Percentiles rank a stretch among this genome's conserved stretches.
These are phyloP conservation scores for Polygonum aviculare DNA, from an alignment of 148 eudicot genomes.

Conservation along the genomic window DNA sequence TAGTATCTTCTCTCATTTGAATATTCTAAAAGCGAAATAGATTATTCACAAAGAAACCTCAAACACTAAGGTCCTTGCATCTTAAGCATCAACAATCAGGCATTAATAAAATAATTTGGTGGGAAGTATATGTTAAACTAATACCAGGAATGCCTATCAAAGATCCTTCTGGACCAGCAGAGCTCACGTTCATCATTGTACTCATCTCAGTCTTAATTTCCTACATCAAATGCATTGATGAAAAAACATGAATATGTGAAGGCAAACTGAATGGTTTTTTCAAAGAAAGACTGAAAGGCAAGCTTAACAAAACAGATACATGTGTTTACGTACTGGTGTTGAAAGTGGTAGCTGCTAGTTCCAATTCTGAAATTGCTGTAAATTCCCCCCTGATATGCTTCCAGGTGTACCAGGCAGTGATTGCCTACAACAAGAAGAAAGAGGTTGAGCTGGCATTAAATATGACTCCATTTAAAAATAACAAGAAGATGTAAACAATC, in stretches of 20 bases:
- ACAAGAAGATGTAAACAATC: too few relatives aligned
- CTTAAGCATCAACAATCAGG: neutral
- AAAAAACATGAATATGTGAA: neutral
- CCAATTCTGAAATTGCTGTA: constrained; percentile 18
- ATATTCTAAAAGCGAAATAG: neutral
- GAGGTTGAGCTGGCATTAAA: neutral
- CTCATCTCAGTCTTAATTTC: constrained; percentile 58
- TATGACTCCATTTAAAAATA: neutral
- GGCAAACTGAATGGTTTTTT: neutral
- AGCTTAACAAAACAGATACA: neutral
- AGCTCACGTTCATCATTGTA: constrained; percentile 49
- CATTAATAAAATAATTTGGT: neutral
- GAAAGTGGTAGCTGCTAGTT: constrained; percentile 24
- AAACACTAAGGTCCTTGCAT: neutral
- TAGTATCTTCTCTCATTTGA: neutral
- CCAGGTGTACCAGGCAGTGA: constrained; percentile 31
- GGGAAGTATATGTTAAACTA: neutral
- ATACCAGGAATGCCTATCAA: constrained; percentile 70
- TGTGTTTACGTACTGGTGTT: constrained; percentile 21
- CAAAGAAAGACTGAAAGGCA: constrained; percentile 16
- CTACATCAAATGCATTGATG: constrained; percentile 20
- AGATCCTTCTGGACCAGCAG: constrained; percentile 56
- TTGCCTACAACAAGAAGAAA: constrained; percentile 22
- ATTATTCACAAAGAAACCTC: neutral
- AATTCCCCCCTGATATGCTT: constrained; percentile 10